Evolutionary conservation across 176 grass and related monocot species (phyloP).

Genomic region (Aegilops speltoides): DNA sequence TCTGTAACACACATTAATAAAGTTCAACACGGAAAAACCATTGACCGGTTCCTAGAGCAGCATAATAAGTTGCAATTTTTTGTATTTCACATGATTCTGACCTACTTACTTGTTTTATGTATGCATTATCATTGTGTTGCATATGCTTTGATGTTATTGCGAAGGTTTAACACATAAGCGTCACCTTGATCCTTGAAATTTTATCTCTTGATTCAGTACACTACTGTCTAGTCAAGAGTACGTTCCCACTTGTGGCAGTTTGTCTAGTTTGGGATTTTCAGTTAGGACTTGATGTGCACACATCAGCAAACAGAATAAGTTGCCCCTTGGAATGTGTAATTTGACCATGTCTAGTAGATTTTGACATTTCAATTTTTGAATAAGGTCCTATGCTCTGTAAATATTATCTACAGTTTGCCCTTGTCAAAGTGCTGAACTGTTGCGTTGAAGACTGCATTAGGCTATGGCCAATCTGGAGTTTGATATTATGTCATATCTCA

Average conservation of each 20-base stretch:
- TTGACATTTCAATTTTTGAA: neutral
- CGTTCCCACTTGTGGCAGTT: neutral
- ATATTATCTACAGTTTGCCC: neutral
- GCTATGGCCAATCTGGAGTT: neutral
- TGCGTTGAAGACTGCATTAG: neutral
- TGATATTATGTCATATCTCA: neutral
- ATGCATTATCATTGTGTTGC: neutral
- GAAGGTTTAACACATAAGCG: neutral
- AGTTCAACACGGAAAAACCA: neutral
- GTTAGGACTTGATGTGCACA: neutral
- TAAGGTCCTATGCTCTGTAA: neutral
- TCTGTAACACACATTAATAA: conserved; percentile 8
- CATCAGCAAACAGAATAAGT: neutral
- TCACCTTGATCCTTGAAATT: conserved; percentile 13
- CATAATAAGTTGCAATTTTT: neutral
- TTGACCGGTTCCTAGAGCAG: neutral
- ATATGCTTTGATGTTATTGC: neutral
- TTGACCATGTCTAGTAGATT: neutral
- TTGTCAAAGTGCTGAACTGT: neutral
- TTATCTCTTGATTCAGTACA: neutral
- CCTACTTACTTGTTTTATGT: conserved; percentile 4
- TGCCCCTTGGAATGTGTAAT: neutral
- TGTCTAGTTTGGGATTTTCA: conserved; percentile 4
- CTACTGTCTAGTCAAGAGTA: neutral
- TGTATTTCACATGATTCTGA: conserved; percentile 9